Conservation (phyloP, 768 basidiomycete species). For the Lactarius sp. region DNA sequence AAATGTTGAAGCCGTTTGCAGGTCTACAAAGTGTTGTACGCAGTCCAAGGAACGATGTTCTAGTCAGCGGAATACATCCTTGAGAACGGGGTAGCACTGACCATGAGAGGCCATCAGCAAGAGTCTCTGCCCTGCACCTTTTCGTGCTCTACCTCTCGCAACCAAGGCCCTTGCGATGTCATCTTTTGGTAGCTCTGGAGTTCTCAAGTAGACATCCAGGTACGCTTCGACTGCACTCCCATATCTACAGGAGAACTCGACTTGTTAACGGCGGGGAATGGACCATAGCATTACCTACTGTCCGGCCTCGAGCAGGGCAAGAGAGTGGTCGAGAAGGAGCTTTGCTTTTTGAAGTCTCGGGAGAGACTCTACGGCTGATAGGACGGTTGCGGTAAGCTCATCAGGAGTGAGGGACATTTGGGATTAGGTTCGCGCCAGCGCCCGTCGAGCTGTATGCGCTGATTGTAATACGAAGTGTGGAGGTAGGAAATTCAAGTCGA, state of each 20-base stretch:
- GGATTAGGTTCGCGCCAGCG: background rate
- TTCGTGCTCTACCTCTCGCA: constrained; percentile 56
- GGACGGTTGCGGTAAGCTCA: constrained; percentile 35
- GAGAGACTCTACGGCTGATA: constrained; percentile 34
- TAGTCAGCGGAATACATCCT: background rate
- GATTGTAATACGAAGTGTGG: background rate
- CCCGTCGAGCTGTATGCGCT: background rate
- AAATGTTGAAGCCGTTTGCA: constrained; percentile 52
- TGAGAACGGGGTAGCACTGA: constrained; percentile 28
- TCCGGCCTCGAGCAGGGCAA: constrained; percentile 35
- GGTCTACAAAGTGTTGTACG: constrained; percentile 38
- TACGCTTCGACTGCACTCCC: constrained; percentile 60
- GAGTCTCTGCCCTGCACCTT: constrained; percentile 49
- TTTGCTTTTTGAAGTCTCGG: constrained; percentile 32
- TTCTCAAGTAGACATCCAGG: constrained; percentile 59
- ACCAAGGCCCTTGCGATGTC: constrained; percentile 52
- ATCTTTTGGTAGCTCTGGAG: constrained; percentile 48
- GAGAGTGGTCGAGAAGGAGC: constrained; percentile 35
- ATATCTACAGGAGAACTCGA: constrained; percentile 39
- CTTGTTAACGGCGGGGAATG: background rate
- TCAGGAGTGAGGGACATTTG: constrained; percentile 25
- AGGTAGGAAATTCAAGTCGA: background rate
- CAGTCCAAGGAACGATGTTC: background rate
- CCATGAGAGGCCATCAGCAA: constrained; percentile 57
- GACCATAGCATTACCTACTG: constrained; percentile 28